phyloP scores from a whole-genome alignment of 2,329 filamentous ascomycete genomes.

The Ascochyta pisi region DNA sequence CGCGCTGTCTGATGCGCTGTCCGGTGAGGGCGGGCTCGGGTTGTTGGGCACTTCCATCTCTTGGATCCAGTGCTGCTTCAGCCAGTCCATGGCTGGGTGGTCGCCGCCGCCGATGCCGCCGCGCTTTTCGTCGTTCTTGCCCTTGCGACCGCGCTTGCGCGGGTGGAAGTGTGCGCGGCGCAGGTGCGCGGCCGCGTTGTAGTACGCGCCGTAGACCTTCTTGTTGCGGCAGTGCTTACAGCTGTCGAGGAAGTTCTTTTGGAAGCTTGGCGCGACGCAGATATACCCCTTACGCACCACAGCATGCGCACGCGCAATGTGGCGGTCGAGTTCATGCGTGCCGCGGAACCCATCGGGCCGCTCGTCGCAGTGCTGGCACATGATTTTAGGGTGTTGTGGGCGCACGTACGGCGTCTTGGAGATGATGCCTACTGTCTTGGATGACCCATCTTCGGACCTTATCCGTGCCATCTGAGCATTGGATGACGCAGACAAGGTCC shows the following conservation, averaged over 20 bases:
- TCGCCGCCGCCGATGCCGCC: slow-evolving; percentile 69
- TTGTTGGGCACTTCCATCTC: slow-evolving; percentile 59
- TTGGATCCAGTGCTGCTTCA: slow-evolving; percentile 66
- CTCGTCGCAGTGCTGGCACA: slow-evolving; percentile 73
- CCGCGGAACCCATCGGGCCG: slow-evolving; percentile 82
- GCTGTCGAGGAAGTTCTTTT: slow-evolving; percentile 72
- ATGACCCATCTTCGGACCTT: slow-evolving; percentile 59
- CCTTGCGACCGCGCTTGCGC: slow-evolving; percentile 63
- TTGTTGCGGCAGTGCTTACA: slow-evolving; percentile 82
- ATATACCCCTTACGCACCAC: slow-evolving; percentile 66
- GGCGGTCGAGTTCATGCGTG: slow-evolving; percentile 72
- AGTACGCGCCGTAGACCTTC: slow-evolving; percentile 89
- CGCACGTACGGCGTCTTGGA: slow-evolving; percentile 65
- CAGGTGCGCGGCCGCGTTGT: slow-evolving; percentile 92
- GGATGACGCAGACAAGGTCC: slow-evolving; percentile 40
- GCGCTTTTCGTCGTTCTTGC: slow-evolving; percentile 65
- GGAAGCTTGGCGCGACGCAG: slow-evolving; percentile 64
- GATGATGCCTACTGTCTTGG: slow-evolving; percentile 60
- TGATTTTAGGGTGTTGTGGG: slow-evolving; percentile 73
- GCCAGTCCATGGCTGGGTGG: slow-evolving; percentile 64
- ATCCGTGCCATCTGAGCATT: slow-evolving; percentile 60
- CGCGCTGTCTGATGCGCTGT: slow-evolving; percentile 32
- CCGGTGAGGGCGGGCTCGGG: slow-evolving; percentile 24
- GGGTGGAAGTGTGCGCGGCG: slow-evolving; percentile 87
- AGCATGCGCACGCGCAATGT: slow-evolving; percentile 70